Conservation (phyloP, 2,329 filamentous ascomycete genomes). For the Chrysoporthe austroafricana region DNA sequence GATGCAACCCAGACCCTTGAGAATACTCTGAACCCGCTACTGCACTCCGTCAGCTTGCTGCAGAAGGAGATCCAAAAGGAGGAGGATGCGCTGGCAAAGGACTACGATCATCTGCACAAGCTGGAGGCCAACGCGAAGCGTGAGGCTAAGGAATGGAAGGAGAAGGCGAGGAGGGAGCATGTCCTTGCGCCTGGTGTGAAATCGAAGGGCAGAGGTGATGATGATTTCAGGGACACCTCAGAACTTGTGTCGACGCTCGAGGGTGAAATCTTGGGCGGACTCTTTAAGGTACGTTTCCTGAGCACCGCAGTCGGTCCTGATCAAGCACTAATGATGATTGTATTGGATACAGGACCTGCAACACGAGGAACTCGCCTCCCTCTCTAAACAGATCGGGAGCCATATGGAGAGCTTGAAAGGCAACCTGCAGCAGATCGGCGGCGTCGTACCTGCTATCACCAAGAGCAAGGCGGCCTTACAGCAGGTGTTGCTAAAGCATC, state of each 20-base stretch:
- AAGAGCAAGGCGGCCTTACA: slow-evolving; percentile 54
- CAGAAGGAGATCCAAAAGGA: slow-evolving; percentile 60
- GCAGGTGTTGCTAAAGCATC: slow-evolving; percentile 49
- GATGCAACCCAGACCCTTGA: slow-evolving; percentile 62
- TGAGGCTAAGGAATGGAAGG: slow-evolving; percentile 55
- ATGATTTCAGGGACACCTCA: slow-evolving; percentile 17
- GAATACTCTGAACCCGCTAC: slow-evolving; percentile 61
- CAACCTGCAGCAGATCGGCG: slow-evolving; percentile 59
- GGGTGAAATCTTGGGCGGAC: slow-evolving; percentile 18
- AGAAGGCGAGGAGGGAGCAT: slow-evolving; percentile 54
- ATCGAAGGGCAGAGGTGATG: slow-evolving; percentile 20
- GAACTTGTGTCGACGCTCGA: slow-evolving; percentile 30
- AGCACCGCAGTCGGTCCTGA: slow-evolving; percentile 25
- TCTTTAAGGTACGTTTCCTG: slow-evolving; percentile 38
- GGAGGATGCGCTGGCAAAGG: slow-evolving; percentile 57
- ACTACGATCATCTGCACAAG: slow-evolving; percentile 54
- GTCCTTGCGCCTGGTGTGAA: slow-evolving; percentile 49
- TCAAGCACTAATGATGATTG: neutral
- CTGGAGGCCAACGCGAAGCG: slow-evolving; percentile 61
- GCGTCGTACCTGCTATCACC: slow-evolving; percentile 52
- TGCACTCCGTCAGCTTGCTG: slow-evolving; percentile 67
- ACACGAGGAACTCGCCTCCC: slow-evolving; percentile 48
- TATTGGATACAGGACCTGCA: slow-evolving; percentile 39
- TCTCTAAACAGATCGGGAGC: slow-evolving; percentile 53
- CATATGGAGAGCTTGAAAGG: slow-evolving; percentile 61